Conservation (phyloP, 2,329 filamentous ascomycete genomes). For the Phialemonium atrogriseum region DNA sequence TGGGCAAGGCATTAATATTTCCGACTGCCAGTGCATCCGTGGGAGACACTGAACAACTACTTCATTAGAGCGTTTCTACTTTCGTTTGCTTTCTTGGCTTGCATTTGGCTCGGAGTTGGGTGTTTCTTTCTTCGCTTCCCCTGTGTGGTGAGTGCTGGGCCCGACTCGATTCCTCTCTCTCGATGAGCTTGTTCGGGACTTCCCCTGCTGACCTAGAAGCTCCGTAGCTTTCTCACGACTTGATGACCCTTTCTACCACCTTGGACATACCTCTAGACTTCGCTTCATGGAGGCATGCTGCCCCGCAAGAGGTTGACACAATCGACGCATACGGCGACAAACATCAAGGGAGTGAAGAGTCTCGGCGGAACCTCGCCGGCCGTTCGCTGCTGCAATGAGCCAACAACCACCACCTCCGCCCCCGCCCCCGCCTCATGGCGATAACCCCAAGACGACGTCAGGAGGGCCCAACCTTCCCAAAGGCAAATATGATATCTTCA, state of each 20-base stretch:
- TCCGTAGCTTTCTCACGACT: slow-evolving; percentile 4
- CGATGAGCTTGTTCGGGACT: too few relatives aligned
- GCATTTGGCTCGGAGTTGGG: slow-evolving; percentile 4
- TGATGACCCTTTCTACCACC: slow-evolving; percentile 13
- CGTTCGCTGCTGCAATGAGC: too few relatives aligned
- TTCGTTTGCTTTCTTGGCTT: neutral
- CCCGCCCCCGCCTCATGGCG: slow-evolving; percentile 79
- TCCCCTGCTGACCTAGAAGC: slow-evolving; percentile 2
- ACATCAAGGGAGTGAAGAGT: too few relatives aligned
- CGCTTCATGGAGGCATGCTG: slow-evolving; percentile 7
- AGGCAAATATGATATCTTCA: slow-evolving; percentile 95
- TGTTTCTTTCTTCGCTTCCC: slow-evolving; percentile 3
- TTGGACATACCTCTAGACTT: slow-evolving; percentile 27
- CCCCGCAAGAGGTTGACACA: too few relatives aligned
- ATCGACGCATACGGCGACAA: too few relatives aligned
- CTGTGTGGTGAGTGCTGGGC: slow-evolving; percentile 3
- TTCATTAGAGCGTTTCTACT: neutral
- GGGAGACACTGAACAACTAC: neutral
- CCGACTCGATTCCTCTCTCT: slow-evolving; percentile 1
- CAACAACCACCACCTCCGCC: slow-evolving; percentile 53
- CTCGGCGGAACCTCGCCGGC: too few relatives aligned
- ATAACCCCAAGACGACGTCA: slow-evolving; percentile 60
- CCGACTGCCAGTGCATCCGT: neutral
- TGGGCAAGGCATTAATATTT: too few relatives aligned
- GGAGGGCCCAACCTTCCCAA: slow-evolving; percentile 61